phyloP scores from a whole-genome alignment of 2,329 filamentous ascomycete species.

The Teratosphaeria zuluensis region DNA sequence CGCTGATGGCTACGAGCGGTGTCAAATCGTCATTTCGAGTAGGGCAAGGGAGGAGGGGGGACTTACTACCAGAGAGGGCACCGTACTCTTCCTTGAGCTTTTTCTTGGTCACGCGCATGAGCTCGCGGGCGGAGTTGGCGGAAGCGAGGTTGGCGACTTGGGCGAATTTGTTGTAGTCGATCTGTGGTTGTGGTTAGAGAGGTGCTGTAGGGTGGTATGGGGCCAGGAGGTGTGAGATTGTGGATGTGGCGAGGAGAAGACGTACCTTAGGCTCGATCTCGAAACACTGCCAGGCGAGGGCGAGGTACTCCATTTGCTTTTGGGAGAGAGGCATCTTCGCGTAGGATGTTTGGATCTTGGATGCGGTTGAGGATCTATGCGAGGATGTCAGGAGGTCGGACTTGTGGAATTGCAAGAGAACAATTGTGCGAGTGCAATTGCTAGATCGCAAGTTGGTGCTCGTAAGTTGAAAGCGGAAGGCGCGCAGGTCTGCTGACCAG shows the following conservation, averaged over 20 bases:
- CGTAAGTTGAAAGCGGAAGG: neutral
- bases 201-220: neutral
- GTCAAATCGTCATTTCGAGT: neutral
- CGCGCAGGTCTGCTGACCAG: neutral
- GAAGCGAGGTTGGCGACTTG: constrained; percentile 18
- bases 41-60: neutral
- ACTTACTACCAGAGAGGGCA: neutral
- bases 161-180: constrained; percentile 26
- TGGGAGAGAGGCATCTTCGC: constrained; percentile 12
- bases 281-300: constrained; percentile 17
- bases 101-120: constrained; percentile 26
- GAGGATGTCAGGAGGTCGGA: neutral
- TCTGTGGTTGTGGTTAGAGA: constrained; percentile 10
- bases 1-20: neutral
- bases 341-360: neutral
- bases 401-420: neutral
- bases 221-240: neutral
- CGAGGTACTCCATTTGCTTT: constrained; percentile 15
- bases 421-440: neutral
- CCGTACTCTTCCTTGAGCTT: constrained; percentile 23
- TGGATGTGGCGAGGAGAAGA: neutral
- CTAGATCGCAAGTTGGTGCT: no score
- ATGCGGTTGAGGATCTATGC: neutral
- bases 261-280: constrained; percentile 19
- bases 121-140: constrained; percentile 20